Conservation (phyloP, 2,329 filamentous ascomycete genomes). For the Pseudogymnoascus sp. region DNA sequence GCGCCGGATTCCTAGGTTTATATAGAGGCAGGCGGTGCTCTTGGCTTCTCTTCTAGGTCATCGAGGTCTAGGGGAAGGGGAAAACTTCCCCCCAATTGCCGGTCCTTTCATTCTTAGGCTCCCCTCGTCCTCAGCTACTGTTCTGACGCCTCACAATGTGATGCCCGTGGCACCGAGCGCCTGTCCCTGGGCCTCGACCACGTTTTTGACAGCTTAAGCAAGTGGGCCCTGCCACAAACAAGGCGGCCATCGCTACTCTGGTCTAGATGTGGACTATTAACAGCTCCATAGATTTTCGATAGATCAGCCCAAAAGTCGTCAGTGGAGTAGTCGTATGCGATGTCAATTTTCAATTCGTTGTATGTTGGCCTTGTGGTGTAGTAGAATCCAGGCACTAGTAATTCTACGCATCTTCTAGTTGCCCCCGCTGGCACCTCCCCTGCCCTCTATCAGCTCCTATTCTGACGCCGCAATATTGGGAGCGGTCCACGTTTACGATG, state of each 20-base stretch:
- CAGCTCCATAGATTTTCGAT: background rate
- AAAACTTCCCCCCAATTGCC: background rate
- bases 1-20: background rate
- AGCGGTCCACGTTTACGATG: background rate
- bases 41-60: background rate
- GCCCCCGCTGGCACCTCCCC: background rate
- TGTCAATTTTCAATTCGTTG: background rate
- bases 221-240: background rate
- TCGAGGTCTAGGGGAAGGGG: background rate
- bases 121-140: background rate
- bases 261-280: background rate
- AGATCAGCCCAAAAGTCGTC: background rate
- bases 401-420: background rate
- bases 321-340: background rate
- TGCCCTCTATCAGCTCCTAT: background rate
- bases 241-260: background rate
- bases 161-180: background rate
- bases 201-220: background rate
- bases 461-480: background rate
- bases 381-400: background rate
- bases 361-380: background rate
- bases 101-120: background rate
- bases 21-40: background rate
- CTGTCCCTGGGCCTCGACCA: background rate
- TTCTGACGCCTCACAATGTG: background rate